A percentile compares a stretch with the other conserved stretches of the same genome.
Evolutionary conservation across 305 asterid species (phyloP).

Genomic region (Fraxinus velutina): DNA sequence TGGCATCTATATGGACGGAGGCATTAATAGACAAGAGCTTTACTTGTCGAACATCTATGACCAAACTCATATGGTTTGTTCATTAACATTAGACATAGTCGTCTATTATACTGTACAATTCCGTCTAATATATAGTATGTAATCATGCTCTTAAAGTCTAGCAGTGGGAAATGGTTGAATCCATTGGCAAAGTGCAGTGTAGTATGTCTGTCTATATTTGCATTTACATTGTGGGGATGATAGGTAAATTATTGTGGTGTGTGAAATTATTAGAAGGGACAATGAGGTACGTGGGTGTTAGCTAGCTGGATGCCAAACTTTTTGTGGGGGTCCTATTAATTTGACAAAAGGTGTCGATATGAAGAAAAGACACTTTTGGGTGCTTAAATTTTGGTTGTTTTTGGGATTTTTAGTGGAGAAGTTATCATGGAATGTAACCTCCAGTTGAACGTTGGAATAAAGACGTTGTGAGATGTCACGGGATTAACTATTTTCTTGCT

Average conservation of each 20-base stretch:
- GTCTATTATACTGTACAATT: neutral
- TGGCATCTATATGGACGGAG: neutral
- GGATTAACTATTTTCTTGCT: neutral
- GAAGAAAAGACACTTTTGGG: neutral
- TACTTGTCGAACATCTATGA: neutral
- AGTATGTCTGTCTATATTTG: neutral
- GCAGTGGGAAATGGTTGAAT: neutral
- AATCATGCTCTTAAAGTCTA: neutral
- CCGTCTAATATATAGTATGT: neutral
- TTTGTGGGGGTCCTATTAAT: neutral
- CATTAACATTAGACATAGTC: neutral
- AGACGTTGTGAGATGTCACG: neutral
- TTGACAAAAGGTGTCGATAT: neutral
- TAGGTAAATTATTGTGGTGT: neutral
- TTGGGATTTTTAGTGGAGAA: neutral
- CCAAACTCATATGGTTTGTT: neutral
- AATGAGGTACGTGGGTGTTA: neutral
- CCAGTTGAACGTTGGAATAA: neutral
- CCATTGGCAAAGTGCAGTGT: neutral
- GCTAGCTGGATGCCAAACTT: conserved; percentile 7
- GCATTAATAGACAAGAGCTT: neutral
- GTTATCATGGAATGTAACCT: neutral
- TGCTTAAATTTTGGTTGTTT: neutral
- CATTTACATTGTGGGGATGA: neutral
- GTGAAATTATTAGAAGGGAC: neutral